These are phyloP conservation scores for Gleditsia sinensis DNA, from an alignment of 306 rosid genomes.

Conservation along the genomic window DNA sequence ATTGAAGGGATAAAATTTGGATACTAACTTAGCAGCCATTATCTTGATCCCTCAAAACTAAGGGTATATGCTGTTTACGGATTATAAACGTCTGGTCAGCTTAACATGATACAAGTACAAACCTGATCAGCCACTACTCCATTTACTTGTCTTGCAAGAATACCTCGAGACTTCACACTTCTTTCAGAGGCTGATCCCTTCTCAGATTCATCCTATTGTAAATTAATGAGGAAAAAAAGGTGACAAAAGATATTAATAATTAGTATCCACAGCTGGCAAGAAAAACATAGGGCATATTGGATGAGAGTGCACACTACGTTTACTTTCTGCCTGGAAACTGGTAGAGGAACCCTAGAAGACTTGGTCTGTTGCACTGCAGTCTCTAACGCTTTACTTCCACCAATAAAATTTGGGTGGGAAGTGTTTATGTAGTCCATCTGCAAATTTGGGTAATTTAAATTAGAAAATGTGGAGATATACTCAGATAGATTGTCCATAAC, in stretches of 20 bases:
- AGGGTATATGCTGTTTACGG: neutral
- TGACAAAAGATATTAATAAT: neutral
- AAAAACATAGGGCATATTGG: slow-evolving; percentile 19
- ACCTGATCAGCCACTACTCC: slow-evolving; percentile 88
- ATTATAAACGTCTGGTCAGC: neutral
- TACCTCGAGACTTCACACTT: slow-evolving; percentile 65
- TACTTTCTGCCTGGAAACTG: slow-evolving; percentile 80
- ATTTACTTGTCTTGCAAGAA: slow-evolving; percentile 86
- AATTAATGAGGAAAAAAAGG: neutral
- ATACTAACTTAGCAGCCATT: neutral
- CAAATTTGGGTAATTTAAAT: slow-evolving; percentile 34
- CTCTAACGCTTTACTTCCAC: slow-evolving; percentile 95
- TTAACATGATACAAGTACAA: slow-evolving; percentile 32
- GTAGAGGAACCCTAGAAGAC: slow-evolving; percentile 63
- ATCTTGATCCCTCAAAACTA: neutral
- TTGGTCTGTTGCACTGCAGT: slow-evolving; percentile 73
- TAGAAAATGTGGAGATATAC: slow-evolving; percentile 14
- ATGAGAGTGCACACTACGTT: neutral
- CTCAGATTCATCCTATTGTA: slow-evolving; percentile 84
- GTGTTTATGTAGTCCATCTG: slow-evolving; percentile 99
- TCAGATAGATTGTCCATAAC: slow-evolving; percentile 23
- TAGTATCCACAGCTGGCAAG: slow-evolving; percentile 3
- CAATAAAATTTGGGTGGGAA: slow-evolving; percentile 95
- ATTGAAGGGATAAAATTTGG: slow-evolving; percentile 18
- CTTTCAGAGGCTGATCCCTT: slow-evolving; percentile 83